Evolutionary conservation across 2,329 filamentous ascomycete species (phyloP).

Genomic region (Sporothrix pseudoabietina): DNA sequence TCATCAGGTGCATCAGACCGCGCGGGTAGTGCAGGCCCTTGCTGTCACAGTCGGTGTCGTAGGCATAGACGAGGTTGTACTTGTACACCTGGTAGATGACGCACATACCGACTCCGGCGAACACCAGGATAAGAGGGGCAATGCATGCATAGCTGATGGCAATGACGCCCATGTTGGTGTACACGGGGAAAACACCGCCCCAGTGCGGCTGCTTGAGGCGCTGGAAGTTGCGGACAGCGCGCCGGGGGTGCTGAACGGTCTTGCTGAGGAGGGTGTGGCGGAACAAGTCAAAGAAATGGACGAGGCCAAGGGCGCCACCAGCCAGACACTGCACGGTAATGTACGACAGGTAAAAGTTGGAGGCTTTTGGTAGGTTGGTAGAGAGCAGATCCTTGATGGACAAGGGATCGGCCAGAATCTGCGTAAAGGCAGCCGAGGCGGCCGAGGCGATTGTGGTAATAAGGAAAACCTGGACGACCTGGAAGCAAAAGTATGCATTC

Average conservation of each 20-base stretch:
- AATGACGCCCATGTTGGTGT: conserved; percentile 73
- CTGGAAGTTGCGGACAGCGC: conserved; percentile 75
- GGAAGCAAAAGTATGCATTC: conserved; percentile 78
- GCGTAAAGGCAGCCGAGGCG: conserved; percentile 61
- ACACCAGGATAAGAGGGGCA: conserved; percentile 78
- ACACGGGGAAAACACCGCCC: conserved; percentile 75
- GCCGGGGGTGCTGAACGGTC: conserved; percentile 77
- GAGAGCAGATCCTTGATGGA: conserved; percentile 61
- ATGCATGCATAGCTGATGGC: conserved; percentile 81
- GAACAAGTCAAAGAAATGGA: conserved; percentile 66
- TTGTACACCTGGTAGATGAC: conserved; percentile 83
- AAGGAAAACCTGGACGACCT: conserved; percentile 82
- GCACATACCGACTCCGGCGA: conserved; percentile 73
- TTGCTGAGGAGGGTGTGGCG: conserved; percentile 60
- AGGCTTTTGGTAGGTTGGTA: conserved; percentile 66
- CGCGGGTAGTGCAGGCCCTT: conserved; percentile 86
- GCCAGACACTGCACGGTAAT: conserved; percentile 83
- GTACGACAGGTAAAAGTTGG: conserved; percentile 81
- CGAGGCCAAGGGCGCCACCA: conserved; percentile 70
- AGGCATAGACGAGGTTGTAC: conserved; percentile 84
- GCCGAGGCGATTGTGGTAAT: conserved; percentile 77
- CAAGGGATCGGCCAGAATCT: conserved; percentile 62
- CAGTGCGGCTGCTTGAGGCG: conserved; percentile 69
- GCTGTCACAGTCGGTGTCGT: conserved; percentile 78
- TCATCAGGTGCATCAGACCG: conserved; percentile 82